Evolutionary conservation across 352 stramenopile species (phyloP), one percentile per base, ranked within the genome.

Genomic region (Peronospora tabacina): DNA sequence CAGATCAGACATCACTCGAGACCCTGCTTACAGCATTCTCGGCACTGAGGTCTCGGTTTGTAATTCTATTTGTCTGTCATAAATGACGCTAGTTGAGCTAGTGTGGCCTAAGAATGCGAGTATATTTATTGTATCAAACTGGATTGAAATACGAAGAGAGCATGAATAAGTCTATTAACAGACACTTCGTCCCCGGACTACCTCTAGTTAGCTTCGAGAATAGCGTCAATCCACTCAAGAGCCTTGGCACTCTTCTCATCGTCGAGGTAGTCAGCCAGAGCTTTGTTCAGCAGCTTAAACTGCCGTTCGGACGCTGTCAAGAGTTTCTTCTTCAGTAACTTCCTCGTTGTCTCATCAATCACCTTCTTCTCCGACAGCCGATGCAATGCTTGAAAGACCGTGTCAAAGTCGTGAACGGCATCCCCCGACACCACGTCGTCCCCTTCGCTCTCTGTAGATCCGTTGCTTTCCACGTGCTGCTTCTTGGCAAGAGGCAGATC

Each of bases 191-290:
- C 17, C 38, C 9, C 20, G 10, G 28, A 10, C 20, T 22, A 20
- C 10, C 11, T 26, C n/a, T 41, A 26, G 10, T 63, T 61, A n/a
- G 66, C 49, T 8, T 66, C 38, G 2, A 85, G 45, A 39, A 90
- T 83, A 5, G 76, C 79, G 29, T 82, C 61, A 47, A 87, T 52
- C 79, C 79, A 90, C 61, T 90, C 79, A 7, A 83, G 33, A 35
- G 69, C 72, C 37, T 76, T 81, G 24, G n/a, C 6, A 32, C 65
- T 48, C 38, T 88, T 52, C 9, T 65, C 47, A 22, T 68, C 64
- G 0, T 50, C 20, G 1, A 81, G 19, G 49, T 69, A 90, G 5
- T 72, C 63, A 16, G 15, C 38, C 19, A 87, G 49, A 8, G 76
- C 74, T 40, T 69, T 73, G 33, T 56, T 66, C 16, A 90, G 61